A percentile compares a stretch with the other conserved stretches of the same genome.
phyloP scores from a whole-genome alignment of 768 basidiomycete genomes.

The Suillus ampliporus region DNA sequence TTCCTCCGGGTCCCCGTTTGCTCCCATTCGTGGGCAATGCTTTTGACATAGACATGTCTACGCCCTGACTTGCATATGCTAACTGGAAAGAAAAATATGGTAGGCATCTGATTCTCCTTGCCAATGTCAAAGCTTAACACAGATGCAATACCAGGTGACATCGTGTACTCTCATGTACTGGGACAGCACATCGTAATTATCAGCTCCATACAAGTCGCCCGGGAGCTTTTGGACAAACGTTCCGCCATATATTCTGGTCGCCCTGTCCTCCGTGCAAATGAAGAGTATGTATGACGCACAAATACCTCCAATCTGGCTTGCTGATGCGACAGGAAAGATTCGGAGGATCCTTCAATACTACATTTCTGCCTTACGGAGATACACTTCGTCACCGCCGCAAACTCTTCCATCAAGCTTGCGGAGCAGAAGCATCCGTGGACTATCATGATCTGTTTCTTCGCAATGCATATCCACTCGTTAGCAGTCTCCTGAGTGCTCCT shows the following conservation, averaged over 20 bases:
- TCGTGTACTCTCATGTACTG: slow-evolving; percentile 19
- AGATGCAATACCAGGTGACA: slow-evolving; percentile 11
- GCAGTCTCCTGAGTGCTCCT: slow-evolving; percentile 10
- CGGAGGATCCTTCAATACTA: slow-evolving; percentile 21
- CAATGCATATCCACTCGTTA: slow-evolving; percentile 16
- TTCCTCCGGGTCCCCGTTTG: slow-evolving; percentile 19
- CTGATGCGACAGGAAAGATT: slow-evolving; percentile 17
- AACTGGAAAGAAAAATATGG: slow-evolving; percentile 19
- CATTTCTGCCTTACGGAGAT: slow-evolving; percentile 26
- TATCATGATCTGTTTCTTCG: slow-evolving; percentile 17
- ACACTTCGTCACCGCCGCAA: slow-evolving; percentile 28
- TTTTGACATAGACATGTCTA: slow-evolving; percentile 8
- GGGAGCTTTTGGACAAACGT: slow-evolving; percentile 21
- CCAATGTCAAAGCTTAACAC: not conserved
- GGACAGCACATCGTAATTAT: slow-evolving; percentile 18
- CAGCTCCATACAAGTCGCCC: slow-evolving; percentile 18
- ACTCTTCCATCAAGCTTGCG: slow-evolving; percentile 25
- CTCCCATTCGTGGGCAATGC: slow-evolving; percentile 22
- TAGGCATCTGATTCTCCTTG: slow-evolving; percentile 1
- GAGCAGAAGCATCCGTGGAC: slow-evolving; percentile 7
- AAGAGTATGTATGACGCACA: slow-evolving; percentile 8
- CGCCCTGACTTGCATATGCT: slow-evolving; percentile 21
- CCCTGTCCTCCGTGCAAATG: slow-evolving; percentile 13
- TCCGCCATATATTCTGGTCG: slow-evolving; percentile 24
- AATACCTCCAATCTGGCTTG: not conserved